phyloP scores from a whole-genome alignment of 225 moss, liverwort and hornwort species.

The Asterella californica region DNA sequence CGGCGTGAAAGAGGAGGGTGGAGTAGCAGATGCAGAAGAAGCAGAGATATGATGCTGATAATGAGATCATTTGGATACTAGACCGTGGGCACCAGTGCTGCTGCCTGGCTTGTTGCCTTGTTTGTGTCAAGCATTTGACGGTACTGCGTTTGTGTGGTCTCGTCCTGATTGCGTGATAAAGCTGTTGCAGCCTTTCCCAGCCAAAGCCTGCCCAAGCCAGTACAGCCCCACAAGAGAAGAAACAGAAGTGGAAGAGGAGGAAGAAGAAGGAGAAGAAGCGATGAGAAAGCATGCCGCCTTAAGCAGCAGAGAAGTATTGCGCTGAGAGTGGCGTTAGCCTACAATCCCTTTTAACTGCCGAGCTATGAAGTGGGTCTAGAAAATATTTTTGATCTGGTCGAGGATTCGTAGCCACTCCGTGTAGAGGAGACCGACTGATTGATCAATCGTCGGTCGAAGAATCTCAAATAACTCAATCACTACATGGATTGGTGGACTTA shows the following conservation, averaged over 20 bases:
- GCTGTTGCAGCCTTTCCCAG: neutral
- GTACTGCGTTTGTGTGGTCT: neutral
- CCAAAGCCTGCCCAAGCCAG: neutral
- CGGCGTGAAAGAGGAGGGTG: constrained; percentile 10
- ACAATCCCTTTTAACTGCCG: constrained; percentile 18
- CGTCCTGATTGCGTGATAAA: neutral
- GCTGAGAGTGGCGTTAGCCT: constrained; percentile 1
- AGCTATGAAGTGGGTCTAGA: constrained; percentile 8
- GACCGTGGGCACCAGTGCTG: constrained; percentile 8
- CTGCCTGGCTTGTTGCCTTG: neutral
- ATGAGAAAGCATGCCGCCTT: neutral
- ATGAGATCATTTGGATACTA: neutral
- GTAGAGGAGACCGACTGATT: neutral
- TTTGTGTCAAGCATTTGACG: neutral
- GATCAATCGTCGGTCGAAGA: constrained; percentile 8
- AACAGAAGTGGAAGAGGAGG: neutral
- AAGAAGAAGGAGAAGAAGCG: neutral
- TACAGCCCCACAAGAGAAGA: neutral
- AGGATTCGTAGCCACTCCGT: neutral
- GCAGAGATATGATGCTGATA: neutral
- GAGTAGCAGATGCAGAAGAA: neutral
- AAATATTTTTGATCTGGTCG: constrained; percentile 12
- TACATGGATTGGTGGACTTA: constrained; percentile 14
- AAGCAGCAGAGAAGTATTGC: neutral
- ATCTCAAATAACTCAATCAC: neutral